Evolutionary conservation across 2,329 filamentous ascomycete species (phyloP).

Genomic region (Colletotrichum tanaceti): DNA sequence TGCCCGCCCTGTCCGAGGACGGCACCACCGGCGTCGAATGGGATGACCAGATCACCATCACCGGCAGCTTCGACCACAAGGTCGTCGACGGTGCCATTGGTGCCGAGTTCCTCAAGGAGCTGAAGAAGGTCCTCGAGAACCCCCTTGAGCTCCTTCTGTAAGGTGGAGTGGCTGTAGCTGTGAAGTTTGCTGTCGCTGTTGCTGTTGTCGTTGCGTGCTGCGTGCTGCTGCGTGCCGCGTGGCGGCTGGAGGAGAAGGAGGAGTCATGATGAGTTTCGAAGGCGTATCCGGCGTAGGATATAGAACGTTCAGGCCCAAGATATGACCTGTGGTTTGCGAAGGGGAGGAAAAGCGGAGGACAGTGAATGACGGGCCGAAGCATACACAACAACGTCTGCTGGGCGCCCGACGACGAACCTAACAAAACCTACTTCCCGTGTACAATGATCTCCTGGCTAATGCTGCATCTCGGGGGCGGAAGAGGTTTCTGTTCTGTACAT

Average conservation of each 20-base stretch:
- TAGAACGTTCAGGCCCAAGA: slow-evolving; percentile 33
- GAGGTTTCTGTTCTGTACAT: slow-evolving; percentile 47
- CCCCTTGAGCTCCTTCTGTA: slow-evolving; percentile 94
- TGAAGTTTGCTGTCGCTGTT: background rate
- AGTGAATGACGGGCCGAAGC: slow-evolving; percentile 31
- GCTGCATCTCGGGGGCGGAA: slow-evolving; percentile 49
- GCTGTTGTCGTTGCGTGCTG: background rate
- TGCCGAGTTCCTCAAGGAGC: slow-evolving; percentile 94
- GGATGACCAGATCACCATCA: slow-evolving; percentile 97
- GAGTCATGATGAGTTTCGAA: slow-evolving; percentile 33
- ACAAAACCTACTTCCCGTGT: slow-evolving; percentile 52
- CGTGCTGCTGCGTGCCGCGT: background rate
- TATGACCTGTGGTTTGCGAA: slow-evolving; percentile 32
- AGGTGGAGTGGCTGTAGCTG: slow-evolving; percentile 42
- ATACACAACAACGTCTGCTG: slow-evolving; percentile 32
- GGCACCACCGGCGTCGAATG: slow-evolving; percentile 81
- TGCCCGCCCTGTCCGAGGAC: slow-evolving; percentile 78
- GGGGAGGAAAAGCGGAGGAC: slow-evolving; percentile 34
- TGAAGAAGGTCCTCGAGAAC: slow-evolving; percentile 99
- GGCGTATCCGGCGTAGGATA: slow-evolving; percentile 36
- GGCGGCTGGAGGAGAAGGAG: slow-evolving; percentile 12
- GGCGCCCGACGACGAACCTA: slow-evolving; percentile 41
- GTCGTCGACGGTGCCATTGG: slow-evolving; percentile 96
- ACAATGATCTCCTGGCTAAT: slow-evolving; percentile 58
- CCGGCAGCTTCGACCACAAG: slow-evolving; percentile 98